Evolutionary conservation across 2,329 filamentous ascomycete genomes (phyloP), one percentile per base, ranked within the genome.

Genomic region (Exophiala viscosa): DNA sequence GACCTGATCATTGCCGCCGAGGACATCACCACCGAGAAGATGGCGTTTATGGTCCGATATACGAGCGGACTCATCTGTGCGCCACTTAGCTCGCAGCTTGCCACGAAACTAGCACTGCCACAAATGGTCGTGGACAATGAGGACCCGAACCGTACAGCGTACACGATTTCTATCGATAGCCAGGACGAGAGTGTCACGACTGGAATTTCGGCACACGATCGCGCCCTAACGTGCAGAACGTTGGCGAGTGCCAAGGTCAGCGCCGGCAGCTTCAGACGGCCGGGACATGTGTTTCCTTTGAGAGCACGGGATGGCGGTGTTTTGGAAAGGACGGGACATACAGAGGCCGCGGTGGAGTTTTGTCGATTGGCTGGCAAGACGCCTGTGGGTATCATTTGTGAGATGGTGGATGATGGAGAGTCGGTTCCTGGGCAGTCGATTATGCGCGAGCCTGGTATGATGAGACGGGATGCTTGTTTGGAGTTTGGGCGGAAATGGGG

Each of bases 1-100:
- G 93, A 99, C 75, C 83, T 99, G 44, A 96, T 97, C 72, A 95
- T 97, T 67, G 89, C 93, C 61, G 92, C 90, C 58, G 77, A 90
- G 62, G 81, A 87, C 65, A 76, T 96, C 60, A 96, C 92, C 7
- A 80, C 90, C 18, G 81, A 88, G 60, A 92, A 97, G 74, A 95
- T 95, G 85, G 89, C 90, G 65, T 99, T 96, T 77, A 86, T 99
- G 81, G 83, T 99, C 70, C 89, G 90, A 65, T 84, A 96, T 77
- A 87, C 88, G 35, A 82, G 89, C 3, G 93, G 93, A 67, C 84
- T 92, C 67, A 86, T 99, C 74, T 97, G 93, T 82, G 88, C 87
- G 0, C 92, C 93, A 13, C 79, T 97, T 56, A 78, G 83, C 45
- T 79, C 86, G 45, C 70, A 80, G 38, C 84, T 88, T 65, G 86